Evolutionary conservation across 2,329 filamentous ascomycete genomes (phyloP), one percentile per base, ranked within the genome.

Genomic region (Penicillium sp.): DNA sequence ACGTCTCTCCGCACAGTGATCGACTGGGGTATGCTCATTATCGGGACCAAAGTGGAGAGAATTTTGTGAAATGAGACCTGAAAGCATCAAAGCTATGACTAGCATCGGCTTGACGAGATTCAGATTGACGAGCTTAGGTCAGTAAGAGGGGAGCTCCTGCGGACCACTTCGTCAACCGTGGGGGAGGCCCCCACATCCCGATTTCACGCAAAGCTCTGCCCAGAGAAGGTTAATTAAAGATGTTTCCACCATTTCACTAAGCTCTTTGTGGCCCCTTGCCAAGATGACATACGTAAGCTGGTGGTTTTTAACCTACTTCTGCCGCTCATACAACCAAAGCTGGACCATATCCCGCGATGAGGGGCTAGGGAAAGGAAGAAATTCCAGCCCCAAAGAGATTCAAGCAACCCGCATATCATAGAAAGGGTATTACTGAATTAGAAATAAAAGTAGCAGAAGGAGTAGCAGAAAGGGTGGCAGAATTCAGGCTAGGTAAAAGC

Each of bases 181-280:
- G 39, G 34, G 31, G 14, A 52, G 20, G 12, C 50, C 60, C 47
- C 60, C 55, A 63, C 60, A 63, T 63, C 55, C 60, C 60, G 58
- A 63, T 47, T 43, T 38, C 48, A 48, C 22, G 28, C 31, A 42
- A 12, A 39, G 37, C 14, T 31, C 35, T 15, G 47, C n/a, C n/a
- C 31, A 49, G 31, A 14, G 22, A n/a, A 22, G 20, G 28, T n/a
- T 22, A 3, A n/a, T 35, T 14, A 7, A 49, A 4, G n/a, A 20
- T 1, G 25, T 5, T 28, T 35, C 47, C 20, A 48, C 43, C 20
- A 14, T 14, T 20, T 4, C 12, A 35, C 51, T 17, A 42, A 43
- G 41, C 28, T 41, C 14, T n/a, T 20, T 43, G 25, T 47, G 28
- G 28, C 6, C 17, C 34, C 28, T 17, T 34, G 52, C 57, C 34